Conservation (phyloP, 306 rosid species). For the Castanea sativa region DNA sequence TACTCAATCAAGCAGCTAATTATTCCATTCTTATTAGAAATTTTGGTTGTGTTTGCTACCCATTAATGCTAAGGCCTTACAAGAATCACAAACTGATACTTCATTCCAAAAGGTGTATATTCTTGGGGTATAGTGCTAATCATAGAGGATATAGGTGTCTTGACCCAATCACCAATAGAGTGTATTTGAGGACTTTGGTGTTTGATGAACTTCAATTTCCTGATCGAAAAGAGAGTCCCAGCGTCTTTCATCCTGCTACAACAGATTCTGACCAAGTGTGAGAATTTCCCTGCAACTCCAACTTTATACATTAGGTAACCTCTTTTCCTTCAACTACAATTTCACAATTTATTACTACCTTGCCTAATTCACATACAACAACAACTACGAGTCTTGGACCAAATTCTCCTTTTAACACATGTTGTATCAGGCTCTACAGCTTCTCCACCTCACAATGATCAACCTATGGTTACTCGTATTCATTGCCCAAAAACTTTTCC, state of each 20-base stretch:
- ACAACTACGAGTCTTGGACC: background rate
- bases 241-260: background rate
- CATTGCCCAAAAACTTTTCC: background rate
- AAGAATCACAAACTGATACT: no score
- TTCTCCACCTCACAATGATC: background rate
- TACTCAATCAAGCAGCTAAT: no score
- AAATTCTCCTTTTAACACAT: background rate
- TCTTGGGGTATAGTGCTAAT: background rate
- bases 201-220: background rate
- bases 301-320: no score
- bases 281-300: background rate
- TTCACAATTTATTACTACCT: no score
- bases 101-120: background rate
- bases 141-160: no score
- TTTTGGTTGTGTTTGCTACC: no score
- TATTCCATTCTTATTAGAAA: no score
- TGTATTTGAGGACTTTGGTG: background rate
- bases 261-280: background rate
- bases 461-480: background rate
- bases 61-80: no score
- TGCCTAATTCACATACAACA: no score
- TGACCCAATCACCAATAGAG: background rate
- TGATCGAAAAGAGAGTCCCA: background rate
- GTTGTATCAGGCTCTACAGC: background rate
- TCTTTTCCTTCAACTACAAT: no score